Base-by-base conservation (phyloP, 2,329 filamentous ascomycete species). In the Xylariaceae sp. region DNA sequence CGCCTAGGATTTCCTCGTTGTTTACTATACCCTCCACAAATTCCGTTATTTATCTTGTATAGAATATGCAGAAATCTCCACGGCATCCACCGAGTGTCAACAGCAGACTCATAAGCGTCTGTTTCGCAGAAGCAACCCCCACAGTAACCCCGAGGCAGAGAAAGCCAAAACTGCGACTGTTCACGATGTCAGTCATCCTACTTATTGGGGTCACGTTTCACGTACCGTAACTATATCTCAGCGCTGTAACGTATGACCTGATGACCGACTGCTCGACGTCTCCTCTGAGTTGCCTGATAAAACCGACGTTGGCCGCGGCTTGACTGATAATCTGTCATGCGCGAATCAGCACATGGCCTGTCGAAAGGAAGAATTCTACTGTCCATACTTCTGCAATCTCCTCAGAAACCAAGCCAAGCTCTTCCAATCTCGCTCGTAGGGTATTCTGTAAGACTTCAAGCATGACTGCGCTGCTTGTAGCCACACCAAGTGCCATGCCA, bases 301-400 rank as follows among this genome's bases (percentile, higher is more conserved):
- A 72, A 2, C 59, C 54, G 8, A 67, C 64, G 37, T 67, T 62
- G 0, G 61, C 62, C 19, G 65, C 58, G 1, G 66, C 65, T 15
- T 61, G 59, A 34, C 53, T 49, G 40, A 71, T 67, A n/a, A 72
- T 64, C 65, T 48, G 34, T 4, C 34, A 19, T 3, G 3, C 15
- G 28, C 43, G 19, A 45, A 39, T 34, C 16, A 26, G 22, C 15
- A 8, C 26, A 9, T 30, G 15, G 12, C 28, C 26, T 30, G n/a
- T 34, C 4, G 9, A n/a, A 7, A 9, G 22, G 19, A 13, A 41
- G 26, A 16, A 8, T n/a, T n/a, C 22, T 2, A 28, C 29, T 4
- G 12, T 13, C 12, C 30, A 39, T 49, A 58, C 55, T 50, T 57
- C 34, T 2, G 16, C 26, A 29, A 45, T 26, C 18, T n/a, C 37